Percentiles rank a stretch among this genome's conserved stretches.
These are phyloP conservation scores for Trichoderma reesei DNA, from an alignment of 495 filamentous ascomycete genomes.

Conservation along the genomic window DNA sequence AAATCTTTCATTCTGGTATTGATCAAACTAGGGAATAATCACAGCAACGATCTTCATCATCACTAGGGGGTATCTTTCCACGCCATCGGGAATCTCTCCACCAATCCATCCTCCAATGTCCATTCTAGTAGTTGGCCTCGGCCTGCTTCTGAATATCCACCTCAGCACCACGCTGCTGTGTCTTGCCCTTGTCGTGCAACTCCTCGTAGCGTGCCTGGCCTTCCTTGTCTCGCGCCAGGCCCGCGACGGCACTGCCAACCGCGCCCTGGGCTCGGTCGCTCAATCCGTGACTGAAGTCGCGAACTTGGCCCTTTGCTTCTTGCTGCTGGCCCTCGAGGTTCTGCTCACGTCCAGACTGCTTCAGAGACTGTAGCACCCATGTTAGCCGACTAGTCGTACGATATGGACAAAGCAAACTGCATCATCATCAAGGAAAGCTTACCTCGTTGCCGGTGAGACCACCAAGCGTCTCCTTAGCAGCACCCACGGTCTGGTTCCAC, in stretches of 20 bases:
- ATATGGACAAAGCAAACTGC: background rate
- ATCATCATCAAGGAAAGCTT: conserved; percentile 12
- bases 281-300: conserved; percentile 61
- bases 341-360: conserved; percentile 63
- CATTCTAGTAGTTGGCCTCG: conserved; percentile 21
- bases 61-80: background rate
- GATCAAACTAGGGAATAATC: background rate
- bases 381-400: background rate
- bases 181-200: conserved; percentile 80
- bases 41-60: background rate
- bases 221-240: conserved; percentile 58
- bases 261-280: conserved; percentile 63
- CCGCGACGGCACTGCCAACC: conserved; percentile 57
- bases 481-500: conserved; percentile 82
- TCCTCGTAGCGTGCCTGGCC: conserved; percentile 50
- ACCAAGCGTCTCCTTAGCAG: conserved; percentile 75
- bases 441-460: conserved; percentile 64
- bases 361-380: conserved; percentile 40
- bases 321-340: conserved; percentile 70
- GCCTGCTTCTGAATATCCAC: conserved; percentile 66
- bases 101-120: background rate
- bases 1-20: background rate
- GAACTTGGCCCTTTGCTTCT: conserved; percentile 77
- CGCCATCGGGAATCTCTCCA: too few species aligned
- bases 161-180: conserved; percentile 75